Evolutionary conservation across 2,329 filamentous ascomycete species (phyloP), one percentile per base, ranked within the genome.

Genomic region (Xylaria sp.): DNA sequence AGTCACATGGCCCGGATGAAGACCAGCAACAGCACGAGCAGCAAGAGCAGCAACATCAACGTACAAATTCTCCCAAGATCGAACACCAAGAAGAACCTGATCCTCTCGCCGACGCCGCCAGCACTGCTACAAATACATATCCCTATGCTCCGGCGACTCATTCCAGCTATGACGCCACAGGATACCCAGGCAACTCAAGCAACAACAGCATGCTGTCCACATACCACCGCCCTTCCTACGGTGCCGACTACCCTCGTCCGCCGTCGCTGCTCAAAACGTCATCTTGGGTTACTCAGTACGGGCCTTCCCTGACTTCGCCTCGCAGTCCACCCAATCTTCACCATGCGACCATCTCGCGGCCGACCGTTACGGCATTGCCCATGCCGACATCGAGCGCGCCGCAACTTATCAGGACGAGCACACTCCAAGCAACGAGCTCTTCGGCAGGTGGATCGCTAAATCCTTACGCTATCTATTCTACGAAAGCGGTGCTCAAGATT

Each of bases 401-500:
- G 1, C 78, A 81, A 66, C 80, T 87, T 2, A 79, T 86, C 21
- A 80, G 85, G 37, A 87, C 85, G 3, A 87, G 84, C 74, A 86
- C 83, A 1, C 77, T 86, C 14, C 79, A 80, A 54, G 70, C 75
- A 1, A 73, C 60, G 64, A 75, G 37, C 69, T 74, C 49, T 72
- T 77, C 46, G 1, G 76, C 79, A 3, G 81, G 83, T 15, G 74
- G 76, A 1, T 92, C 70, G 33, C 49, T 93, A 78, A 92, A 93
- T 70, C 90, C 90, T 0, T 94, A 96, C 73, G 86, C 89, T 3
- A 85, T 94, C 68, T 94, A 94, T 73, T 89, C 92, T 15, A 87
- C 88, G 73, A 97, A 97, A 79, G 95, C 94, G 0, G 82, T 90
- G 17, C 81, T 98, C 31, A 92, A 95, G 72, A 90, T 98, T 63